A percentile compares a stretch with the other conserved stretches of the same genome.
These are phyloP conservation scores for Calonectria pauciramosa DNA, from an alignment of 2,329 filamentous ascomycete species.

Conservation along the genomic window DNA sequence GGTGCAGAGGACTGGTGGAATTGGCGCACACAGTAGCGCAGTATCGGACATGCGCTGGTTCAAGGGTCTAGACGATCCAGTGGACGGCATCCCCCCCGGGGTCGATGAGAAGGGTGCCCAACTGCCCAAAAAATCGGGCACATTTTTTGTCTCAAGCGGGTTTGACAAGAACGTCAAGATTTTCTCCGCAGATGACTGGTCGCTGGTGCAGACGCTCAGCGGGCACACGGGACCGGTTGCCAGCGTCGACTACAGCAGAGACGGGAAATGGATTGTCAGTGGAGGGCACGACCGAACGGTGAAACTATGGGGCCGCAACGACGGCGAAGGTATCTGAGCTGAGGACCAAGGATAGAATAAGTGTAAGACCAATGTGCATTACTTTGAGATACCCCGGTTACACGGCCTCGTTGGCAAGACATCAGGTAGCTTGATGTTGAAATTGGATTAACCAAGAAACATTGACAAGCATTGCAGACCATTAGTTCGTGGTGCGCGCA, in stretches of 20 bases:
- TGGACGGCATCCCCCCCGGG: slow-evolving; percentile 71
- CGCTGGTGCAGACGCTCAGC: slow-evolving; percentile 85
- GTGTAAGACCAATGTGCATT: slow-evolving; percentile 34
- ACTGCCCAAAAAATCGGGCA: slow-evolving; percentile 86
- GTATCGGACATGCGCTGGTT: slow-evolving; percentile 96
- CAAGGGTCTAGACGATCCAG: slow-evolving; percentile 84
- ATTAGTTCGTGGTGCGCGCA: background rate
- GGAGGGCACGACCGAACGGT: slow-evolving; percentile 95
- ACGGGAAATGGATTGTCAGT: slow-evolving; percentile 93
- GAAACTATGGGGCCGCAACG: slow-evolving; percentile 94
- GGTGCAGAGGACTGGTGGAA: slow-evolving; percentile 84
- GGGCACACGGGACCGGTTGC: slow-evolving; percentile 94
- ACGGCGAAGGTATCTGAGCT: slow-evolving; percentile 69
- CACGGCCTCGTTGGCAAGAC: slow-evolving; percentile 26
- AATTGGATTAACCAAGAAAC: background rate
- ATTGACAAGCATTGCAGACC: background rate
- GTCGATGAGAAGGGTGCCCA: slow-evolving; percentile 75
- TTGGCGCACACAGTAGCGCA: slow-evolving; percentile 91
- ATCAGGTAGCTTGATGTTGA: slow-evolving; percentile 4
- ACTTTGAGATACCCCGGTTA: slow-evolving; percentile 45
- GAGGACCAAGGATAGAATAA: slow-evolving; percentile 31
- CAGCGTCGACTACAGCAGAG: slow-evolving; percentile 87
- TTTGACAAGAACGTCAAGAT: slow-evolving; percentile 97
- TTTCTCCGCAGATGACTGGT: slow-evolving; percentile 97
- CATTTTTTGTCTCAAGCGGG: slow-evolving; percentile 90